Base-by-base conservation (phyloP, 192 early-diverging fungal genomes). In the Chytriomyces sp. region DNA sequence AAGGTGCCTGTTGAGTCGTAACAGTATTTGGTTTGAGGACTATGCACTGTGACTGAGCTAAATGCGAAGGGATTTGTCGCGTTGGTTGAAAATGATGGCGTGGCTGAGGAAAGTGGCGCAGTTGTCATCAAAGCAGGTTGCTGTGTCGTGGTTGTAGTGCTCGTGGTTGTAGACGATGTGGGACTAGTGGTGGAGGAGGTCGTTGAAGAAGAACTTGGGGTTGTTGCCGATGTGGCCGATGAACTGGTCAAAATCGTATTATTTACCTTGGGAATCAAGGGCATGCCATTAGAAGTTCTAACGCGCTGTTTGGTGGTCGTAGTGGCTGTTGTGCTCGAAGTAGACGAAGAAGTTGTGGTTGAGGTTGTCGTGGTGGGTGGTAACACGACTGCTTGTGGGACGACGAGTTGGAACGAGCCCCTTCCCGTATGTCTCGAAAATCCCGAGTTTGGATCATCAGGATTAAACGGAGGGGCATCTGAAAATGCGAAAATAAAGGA, bases 371-470 rank as follows among this genome's bases (percentile, higher is more conserved):
- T n/a, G n/a, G n/a, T n/a, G n/a, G n/a, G n/a, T n/a, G n/a, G n/a
- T n/a, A n/a, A n/a, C n/a, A n/a, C n/a, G n/a, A n/a, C 41, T 3
- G 14, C 26, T 41, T 38, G 39, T 31, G 68, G 52, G 4, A 70
- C 8, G 26, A 52, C 68, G 28, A 70, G 38, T n/a, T 22, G n/a
- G 37, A 70, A 70, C 3, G 26, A 12, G 5, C 68, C 68, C 10
- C 17, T 31, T 30, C 4, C 28, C 4, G 44, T 30, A 38, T 70
- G 68, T 5, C 8, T 8, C 28, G 53, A 6, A 40, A 64, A 41
- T 0, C 37, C 61, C 19, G 39, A 41, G 8, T 14, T 30, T 4
- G 39, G 4, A 39, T 37, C 39, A 8, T 38, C 26, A 0, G 39
- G 61, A 0, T 7, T 25, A 19, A 5, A 7, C 6, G 61, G 61